Evolutionary conservation across 169 alveolate genomes (phyloP).

Genomic region (Plasmodium billcollinsi): DNA sequence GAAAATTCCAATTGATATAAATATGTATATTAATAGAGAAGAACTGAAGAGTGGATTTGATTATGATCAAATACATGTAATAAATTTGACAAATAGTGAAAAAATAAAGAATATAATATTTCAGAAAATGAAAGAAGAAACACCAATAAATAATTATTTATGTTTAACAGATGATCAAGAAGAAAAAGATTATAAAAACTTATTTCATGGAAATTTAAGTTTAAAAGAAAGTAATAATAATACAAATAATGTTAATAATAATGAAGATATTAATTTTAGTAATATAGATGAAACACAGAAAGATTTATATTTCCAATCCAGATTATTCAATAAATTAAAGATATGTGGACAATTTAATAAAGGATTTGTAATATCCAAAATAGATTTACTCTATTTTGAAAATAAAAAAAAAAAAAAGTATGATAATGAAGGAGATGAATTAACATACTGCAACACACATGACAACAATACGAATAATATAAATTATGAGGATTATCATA

Average conservation of each 20-base stretch:
- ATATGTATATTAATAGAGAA: constrained; percentile 76
- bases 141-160: constrained; percentile 25
- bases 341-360: constrained; percentile 95
- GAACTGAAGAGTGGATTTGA: constrained; percentile 37
- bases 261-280: constrained; percentile 41
- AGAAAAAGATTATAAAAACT: constrained; percentile 24
- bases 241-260: neutral
- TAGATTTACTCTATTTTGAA: constrained; percentile 60
- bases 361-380: constrained; percentile 95
- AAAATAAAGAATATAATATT: constrained; percentile 33
- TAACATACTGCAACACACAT: too few relatives aligned
- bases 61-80: constrained; percentile 71
- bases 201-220: constrained; percentile 34
- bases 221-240: constrained; percentile 10
- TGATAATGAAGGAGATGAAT: neutral
- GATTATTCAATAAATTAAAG: constrained; percentile 86
- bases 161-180: constrained; percentile 58
- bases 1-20: constrained; percentile 67
- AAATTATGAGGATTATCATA: neutral
- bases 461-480: too few relatives aligned
- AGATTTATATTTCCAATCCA: constrained; percentile 68
- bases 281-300: constrained; percentile 48
- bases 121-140: constrained; percentile 36
- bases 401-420: neutral
- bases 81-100: constrained; percentile 53